Evolutionary conservation across 441 rosid genomes (phyloP), one percentile per base, ranked within the genome.

Genomic region (Dalechampia spathulata): DNA sequence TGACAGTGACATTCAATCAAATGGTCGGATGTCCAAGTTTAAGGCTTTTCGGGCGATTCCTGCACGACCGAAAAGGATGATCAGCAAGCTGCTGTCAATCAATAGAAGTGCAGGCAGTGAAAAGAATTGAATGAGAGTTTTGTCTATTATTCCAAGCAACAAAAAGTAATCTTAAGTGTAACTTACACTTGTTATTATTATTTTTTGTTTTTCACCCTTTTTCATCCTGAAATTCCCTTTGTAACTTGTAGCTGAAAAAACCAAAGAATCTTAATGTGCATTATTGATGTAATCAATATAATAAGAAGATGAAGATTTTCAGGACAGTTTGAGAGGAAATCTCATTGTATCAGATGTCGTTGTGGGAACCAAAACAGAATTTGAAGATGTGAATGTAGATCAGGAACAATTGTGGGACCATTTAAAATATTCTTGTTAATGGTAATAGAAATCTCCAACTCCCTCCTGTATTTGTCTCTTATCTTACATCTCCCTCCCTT

Each of bases 11-110:
- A 44, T 78, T 71, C 76, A 77, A 52, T 72, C 78, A 7, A 82
- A 83, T 17, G 88, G 81, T 43, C 81, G 85, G 71, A 65, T 66
- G 52, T 78, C 94, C 13, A 75, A 77, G 75, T 68, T 83, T 49
- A 89, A 80, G 69, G 84, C 86, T 22, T 80, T 92, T 32, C 81
- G 96, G 25, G 82, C 90, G 46, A 74, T 92, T 60, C 98, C 96
- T 10, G 55, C 76, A 0, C 63, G 82, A 14, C 96, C 96, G 12
- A 89, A 80, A 74, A 86, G 73, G 66, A 89, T 92, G 85, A 79
- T 92, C 62, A 82, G 87, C 49, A 92, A 86, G 90, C 66, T 92
- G 32, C 66, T 88, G 74, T 84, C 91, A 45, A 86, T 78, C 75
- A 85, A 77, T 71, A 88, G 83, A 79, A 81, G 56, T 58, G 61